Evolutionary conservation across 805 yeast species (phyloP).

Genomic region (Lipomyces anomalus): DNA sequence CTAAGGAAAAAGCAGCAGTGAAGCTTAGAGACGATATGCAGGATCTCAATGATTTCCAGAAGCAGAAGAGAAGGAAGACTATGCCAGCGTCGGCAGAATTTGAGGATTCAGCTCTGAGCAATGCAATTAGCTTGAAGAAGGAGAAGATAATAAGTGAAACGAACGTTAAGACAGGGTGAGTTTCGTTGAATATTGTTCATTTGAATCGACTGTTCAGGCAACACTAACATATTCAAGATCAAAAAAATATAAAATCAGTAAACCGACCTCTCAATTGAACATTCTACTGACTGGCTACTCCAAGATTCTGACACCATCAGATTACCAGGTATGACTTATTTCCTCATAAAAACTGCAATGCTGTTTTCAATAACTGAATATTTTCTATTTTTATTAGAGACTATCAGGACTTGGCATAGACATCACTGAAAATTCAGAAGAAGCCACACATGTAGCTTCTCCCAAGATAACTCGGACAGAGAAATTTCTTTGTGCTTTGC

Average conservation of each 20-base stretch:
- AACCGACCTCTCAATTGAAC: no score
- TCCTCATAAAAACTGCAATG: no score
- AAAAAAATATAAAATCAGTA: no score
- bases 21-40: slow-evolving; percentile 65
- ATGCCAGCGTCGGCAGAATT: not conserved
- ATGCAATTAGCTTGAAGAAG: slow-evolving; percentile 1
- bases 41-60: slow-evolving; percentile 58
- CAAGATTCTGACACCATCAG: slow-evolving; percentile 8
- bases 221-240: no score
- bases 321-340: slow-evolving; percentile 5
- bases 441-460: slow-evolving; percentile 52
- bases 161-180: not conserved
- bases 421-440: slow-evolving; percentile 37
- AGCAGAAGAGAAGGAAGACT: slow-evolving; percentile 42
- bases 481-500: slow-evolving; percentile 69
- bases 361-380: not conserved
- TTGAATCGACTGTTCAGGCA: not conserved
- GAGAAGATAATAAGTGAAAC: not conserved
- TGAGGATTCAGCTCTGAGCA: slow-evolving; percentile 3
- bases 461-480: slow-evolving; percentile 82
- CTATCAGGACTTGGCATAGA: slow-evolving; percentile 54
- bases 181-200: not conserved
- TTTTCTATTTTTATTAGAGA: slow-evolving; percentile 2
- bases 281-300: slow-evolving; percentile 23
- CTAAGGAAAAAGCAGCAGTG: slow-evolving; percentile 59